Evolutionary conservation across 306 rosid species (phyloP).

Genomic region (Astragalus membranaceus): DNA sequence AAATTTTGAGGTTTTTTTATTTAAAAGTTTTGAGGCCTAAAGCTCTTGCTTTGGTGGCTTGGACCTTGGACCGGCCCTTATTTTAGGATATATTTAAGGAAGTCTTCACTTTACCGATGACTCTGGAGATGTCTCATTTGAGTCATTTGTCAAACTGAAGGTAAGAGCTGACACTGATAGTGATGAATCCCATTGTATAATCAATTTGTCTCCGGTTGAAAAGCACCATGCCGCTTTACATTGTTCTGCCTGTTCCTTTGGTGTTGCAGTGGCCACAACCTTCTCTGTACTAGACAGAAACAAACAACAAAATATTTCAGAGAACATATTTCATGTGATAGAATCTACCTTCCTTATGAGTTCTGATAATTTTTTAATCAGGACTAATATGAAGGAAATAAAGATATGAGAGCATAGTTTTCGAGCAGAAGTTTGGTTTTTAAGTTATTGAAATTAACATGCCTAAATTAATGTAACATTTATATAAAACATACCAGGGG

Average conservation of each 20-base stretch:
- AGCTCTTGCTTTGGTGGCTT: too few species aligned
- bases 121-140: conserved; percentile 41
- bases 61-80: neutral
- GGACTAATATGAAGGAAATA: too few species aligned
- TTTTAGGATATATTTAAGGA: neutral
- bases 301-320: conserved; percentile 27
- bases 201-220: conserved; percentile 77
- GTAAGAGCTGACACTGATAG: conserved; percentile 44
- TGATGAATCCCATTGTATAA: conserved; percentile 55
- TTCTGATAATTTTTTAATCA: too few species aligned
- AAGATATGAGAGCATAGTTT: too few species aligned
- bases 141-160: conserved; percentile 45
- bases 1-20: too few species aligned
- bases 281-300: conserved; percentile 82
- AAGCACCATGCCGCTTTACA: conserved; percentile 66
- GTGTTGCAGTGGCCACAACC: conserved; percentile 82
- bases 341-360: too few species aligned
- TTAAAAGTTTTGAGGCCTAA: too few species aligned
- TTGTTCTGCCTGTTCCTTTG: conserved; percentile 64
- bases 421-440: too few species aligned
- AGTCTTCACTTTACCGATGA: conserved; percentile 42
- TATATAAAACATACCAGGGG: conserved; percentile 62
- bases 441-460: too few species aligned
- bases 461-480: too few species aligned
- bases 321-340: too few species aligned